Base-by-base conservation (phyloP, 306 rosid species). In the Hippophae tibetana region DNA sequence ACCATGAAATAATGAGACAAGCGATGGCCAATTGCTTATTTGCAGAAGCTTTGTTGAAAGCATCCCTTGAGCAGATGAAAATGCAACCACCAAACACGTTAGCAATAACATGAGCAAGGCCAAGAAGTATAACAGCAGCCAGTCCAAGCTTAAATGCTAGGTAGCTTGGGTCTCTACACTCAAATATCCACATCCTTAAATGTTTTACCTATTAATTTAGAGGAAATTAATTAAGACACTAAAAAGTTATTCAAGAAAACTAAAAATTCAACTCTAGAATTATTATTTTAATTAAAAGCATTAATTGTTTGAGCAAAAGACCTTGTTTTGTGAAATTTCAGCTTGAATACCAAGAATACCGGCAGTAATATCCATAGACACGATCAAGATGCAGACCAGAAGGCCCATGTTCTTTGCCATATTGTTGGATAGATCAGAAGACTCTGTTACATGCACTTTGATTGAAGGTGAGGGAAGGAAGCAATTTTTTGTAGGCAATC, bases 271-370 rank as follows among this genome's bases (percentile, higher is more conserved):
- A 10, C 1, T 7, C 8, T 27, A 26, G 23, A 18, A 18, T 18
- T 18, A 18, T 18, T 18, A 18, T 18, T 18, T 18, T 18, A 18
- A 18, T 18, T 18, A 18, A 18, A 18, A 18, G 23, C 7, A 14
- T n/a, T 12, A 9, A 49, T 54, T 11, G 45, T 6, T 3, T 0
- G 2, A 5, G 42, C 7, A 11, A 47, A 58, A 38, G 72, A 92
- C 98, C 95, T 85, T 92, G 74, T 86, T 81, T 75, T 87, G 84
- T 48, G 89, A 71, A 18, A 92, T 65, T 67, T 83, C 93, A 6
- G 96, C 96, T 51, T 87, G 63, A 65, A 92, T 80, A 60, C 93
- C 95, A 46, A 92, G 95, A 55, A 85, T 85, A 50, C 95, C 98
- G 0, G 93, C 96, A 1, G 61, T 69, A 52, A 66, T 64, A 38